phyloP scores from a whole-genome alignment of 371 early-diverging fungal genomes.

The Rhizopus sp. region DNA sequence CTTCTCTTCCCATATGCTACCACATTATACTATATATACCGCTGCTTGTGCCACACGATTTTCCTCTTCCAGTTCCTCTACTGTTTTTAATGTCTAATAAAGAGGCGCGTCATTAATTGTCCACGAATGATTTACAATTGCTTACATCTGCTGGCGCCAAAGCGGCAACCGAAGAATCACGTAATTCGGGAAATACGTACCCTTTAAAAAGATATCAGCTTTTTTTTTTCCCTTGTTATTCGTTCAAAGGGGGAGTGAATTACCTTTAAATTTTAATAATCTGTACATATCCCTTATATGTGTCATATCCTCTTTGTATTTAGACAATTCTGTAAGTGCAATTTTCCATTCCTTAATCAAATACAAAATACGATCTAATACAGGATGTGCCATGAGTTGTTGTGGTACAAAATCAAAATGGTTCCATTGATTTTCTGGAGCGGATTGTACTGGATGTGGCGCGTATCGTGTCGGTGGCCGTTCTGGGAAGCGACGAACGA shows the following conservation, averaged over 20 bases:
- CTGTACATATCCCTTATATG: slow-evolving; percentile 93
- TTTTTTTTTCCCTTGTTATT: background rate
- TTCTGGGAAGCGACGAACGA: slow-evolving; percentile 90
- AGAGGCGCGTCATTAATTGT: background rate
- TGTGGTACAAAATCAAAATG: slow-evolving; percentile 31
- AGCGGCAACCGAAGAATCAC: slow-evolving; percentile 63
- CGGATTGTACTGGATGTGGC: slow-evolving; percentile 25
- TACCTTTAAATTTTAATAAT: slow-evolving; percentile 79
- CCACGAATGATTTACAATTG: background rate
- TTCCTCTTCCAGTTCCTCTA: slow-evolving; percentile 92
- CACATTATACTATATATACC: slow-evolving; percentile 44
- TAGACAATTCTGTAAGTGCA: slow-evolving; percentile 77
- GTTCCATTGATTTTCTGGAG: slow-evolving; percentile 36
- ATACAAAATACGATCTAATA: slow-evolving; percentile 85
- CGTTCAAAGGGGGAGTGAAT: background rate
- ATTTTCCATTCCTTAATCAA: slow-evolving; percentile 92
- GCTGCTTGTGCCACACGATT: slow-evolving; percentile 87
- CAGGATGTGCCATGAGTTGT: slow-evolving; percentile 52
- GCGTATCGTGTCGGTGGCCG: slow-evolving; percentile 61
- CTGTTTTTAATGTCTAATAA: slow-evolving; percentile 70
- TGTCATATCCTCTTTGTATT: slow-evolving; percentile 86
- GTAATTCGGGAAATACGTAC: slow-evolving; percentile 86
- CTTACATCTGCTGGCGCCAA: slow-evolving; percentile 64
- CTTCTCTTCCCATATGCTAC: background rate
- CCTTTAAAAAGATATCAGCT: slow-evolving; percentile 39